Base-by-base conservation (phyloP, 148 eudicot species). In the Gaultheria prostrata region DNA sequence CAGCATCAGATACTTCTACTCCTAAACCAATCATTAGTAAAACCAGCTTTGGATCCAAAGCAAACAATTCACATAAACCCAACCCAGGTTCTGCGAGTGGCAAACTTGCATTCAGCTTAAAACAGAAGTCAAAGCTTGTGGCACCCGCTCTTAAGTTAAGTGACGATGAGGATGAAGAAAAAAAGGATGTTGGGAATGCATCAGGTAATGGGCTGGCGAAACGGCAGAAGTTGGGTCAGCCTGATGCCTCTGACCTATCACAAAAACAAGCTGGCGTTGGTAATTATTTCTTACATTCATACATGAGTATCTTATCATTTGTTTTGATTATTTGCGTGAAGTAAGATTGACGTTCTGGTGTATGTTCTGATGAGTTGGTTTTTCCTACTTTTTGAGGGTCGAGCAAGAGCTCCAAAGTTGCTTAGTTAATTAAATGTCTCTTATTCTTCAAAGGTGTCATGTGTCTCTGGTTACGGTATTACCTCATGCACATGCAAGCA, bases 81-180 rank as follows among this genome's bases (percentile, higher is more conserved):
- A 71, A 76, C 78, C 67, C 84, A 59, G 56, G 84, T 83, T 74
- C 92, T 84, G 90, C 98, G 56, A 85, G 91, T 87, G 94, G 98
- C 50, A 95, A 95, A 86, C 93, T 95, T 85, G 96, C 98, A 35
- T 95, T 95, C 85, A 94, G 95, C 90, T 83, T 94, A 90, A 95
- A 95, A 86, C 98, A 95, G 85, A 95, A 95, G 81, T 94, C 98
- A 46, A 94, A 94, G 88, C 88, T 94, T 86, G 92, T 89, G 86
- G 88, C 92, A 84, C 98, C 98, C 59, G 75, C 94, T 88, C 90
- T 94, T 70, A 94, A 91, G 86, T 88, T 94, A 78, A 90, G 89
- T 84, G 98, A 95, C 80, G 97, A 95, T 46, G 98, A 94, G 80
- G 97, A 93, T 46, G 94, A 91, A 79, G 87, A 84, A 56, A 86